Evolutionary conservation across 768 basidiomycete genomes (phyloP).

Genomic region (Xerocomellus chrysenteron): DNA sequence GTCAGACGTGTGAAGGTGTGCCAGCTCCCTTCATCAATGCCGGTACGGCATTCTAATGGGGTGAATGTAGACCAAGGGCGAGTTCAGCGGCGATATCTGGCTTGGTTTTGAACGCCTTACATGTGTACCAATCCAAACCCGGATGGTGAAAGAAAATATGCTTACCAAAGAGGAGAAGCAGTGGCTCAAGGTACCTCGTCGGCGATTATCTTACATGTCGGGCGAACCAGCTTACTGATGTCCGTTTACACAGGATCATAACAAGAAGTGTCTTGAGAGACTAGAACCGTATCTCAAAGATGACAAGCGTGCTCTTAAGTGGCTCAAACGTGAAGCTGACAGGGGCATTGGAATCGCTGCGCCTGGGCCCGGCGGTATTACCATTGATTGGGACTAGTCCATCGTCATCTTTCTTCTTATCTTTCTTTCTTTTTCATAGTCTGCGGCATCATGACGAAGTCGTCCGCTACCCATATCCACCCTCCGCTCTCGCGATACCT

Average conservation of each 20-base stretch:
- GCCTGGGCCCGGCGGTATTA: slow-evolving; percentile 64
- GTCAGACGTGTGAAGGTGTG: slow-evolving; percentile 60
- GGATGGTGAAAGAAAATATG: slow-evolving; percentile 83
- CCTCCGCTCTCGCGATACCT: slow-evolving; percentile 26
- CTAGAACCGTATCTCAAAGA: slow-evolving; percentile 67
- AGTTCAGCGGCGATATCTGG: slow-evolving; percentile 76
- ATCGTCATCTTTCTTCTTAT: background rate
- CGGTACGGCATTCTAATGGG: slow-evolving; percentile 3
- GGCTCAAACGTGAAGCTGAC: slow-evolving; percentile 75
- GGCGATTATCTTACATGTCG: background rate
- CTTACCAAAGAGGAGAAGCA: slow-evolving; percentile 81
- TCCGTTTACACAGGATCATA: slow-evolving; percentile 63
- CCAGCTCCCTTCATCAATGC: slow-evolving; percentile 10
- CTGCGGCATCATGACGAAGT: background rate
- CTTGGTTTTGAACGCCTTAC: slow-evolving; percentile 91
- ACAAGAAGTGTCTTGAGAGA: slow-evolving; percentile 64
- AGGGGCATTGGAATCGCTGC: slow-evolving; percentile 70
- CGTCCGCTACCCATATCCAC: background rate
- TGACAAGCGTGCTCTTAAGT: slow-evolving; percentile 78
- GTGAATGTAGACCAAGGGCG: slow-evolving; percentile 57
- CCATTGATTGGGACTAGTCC: slow-evolving; percentile 74
- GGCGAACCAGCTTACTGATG: background rate
- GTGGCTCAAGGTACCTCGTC: slow-evolving; percentile 71
- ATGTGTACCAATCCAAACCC: slow-evolving; percentile 90
- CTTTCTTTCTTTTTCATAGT: slow-evolving; percentile 4